A percentile compares a stretch with the other conserved stretches of the same genome.
Evolutionary conservation across 1,139 yeast genomes (phyloP).

Genomic region (Hanseniaspora sp.): DNA sequence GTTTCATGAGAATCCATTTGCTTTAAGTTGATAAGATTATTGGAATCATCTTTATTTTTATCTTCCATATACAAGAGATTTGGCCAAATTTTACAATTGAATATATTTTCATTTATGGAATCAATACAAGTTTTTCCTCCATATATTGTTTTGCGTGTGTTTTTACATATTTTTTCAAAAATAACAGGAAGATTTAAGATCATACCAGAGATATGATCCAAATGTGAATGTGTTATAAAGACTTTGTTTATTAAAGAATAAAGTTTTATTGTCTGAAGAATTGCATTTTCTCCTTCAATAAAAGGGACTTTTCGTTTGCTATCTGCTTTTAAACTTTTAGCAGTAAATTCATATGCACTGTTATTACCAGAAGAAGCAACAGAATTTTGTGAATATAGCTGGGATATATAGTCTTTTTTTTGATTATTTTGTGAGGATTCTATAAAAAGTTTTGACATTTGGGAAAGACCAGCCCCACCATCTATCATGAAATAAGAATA

Average conservation of each 20-base stretch:
- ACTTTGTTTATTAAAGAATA: conserved; percentile 30
- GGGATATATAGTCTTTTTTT: conserved; percentile 21
- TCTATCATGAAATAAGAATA: conserved; percentile 47
- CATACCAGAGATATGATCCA: conserved; percentile 66
- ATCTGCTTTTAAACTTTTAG: conserved; percentile 22
- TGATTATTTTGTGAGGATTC: conserved; percentile 20
- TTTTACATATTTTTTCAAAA: conserved; percentile 20
- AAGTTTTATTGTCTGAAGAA: conserved; percentile 30
- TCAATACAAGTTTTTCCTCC: conserved; percentile 47
- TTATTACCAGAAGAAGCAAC: no score
- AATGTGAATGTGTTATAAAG: conserved; percentile 70
- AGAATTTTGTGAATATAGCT: conserved; percentile 5
- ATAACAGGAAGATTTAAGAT: conserved; percentile 62
- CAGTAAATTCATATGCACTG: conserved; percentile 16
- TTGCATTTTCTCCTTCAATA: conserved; percentile 21
- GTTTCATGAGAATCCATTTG: conserved; percentile 20
- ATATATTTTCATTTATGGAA: conserved; percentile 45
- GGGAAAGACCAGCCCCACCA: conserved; percentile 65
- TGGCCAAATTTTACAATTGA: conserved; percentile 79
- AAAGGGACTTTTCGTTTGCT: conserved; percentile 31
- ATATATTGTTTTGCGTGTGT: conserved; percentile 35
- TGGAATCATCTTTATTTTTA: conserved; percentile 21
- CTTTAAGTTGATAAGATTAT: conserved; percentile 19
- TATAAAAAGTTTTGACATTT: conserved; percentile 42
- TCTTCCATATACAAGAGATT: conserved; percentile 29